Evolutionary conservation across 805 yeast genomes (phyloP), one percentile per base, ranked within the genome.

Genomic region (Candida dendrica): DNA sequence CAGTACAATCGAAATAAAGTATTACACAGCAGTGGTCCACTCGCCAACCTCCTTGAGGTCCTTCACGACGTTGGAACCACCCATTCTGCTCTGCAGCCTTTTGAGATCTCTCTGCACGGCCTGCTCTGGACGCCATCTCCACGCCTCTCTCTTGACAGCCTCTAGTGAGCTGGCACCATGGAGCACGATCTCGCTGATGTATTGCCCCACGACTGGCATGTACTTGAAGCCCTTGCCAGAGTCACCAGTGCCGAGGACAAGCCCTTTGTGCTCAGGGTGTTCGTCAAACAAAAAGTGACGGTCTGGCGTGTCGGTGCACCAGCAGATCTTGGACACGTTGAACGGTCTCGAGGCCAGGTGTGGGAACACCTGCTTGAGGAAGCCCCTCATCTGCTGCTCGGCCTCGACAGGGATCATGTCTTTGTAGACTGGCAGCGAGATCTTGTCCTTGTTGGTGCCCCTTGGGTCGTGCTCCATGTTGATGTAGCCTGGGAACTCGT

Each of bases 401-500:
- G 69, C 65, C 37, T 60, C 67, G 11, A 37, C 29, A 11, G 69
- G 69, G n/a, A 64, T 45, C 27, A 52, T 49, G 11, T 55, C 40
- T 37, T 46, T 55, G 44, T 61, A 59, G 2, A 53, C 22, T 14
- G 69, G 69, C n/a, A 58, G 39, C 3, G 68, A 63, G 11, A 47
- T 37, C 40, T 41, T 41, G 36, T 22, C 6, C 19, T 27, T 37
- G 38, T 30, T 8, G 8, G 4, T 27, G 4, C 30, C n/a, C 13
- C 4, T 27, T 34, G 15, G 26, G 15, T 38, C 20, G 3, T 20
- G 10, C 11, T 47, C 43, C 30, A 46, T 32, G 46, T 64, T 57
- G 40, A 61, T 59, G 40, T 60, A 64, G 6, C 70, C 69, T 9
- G 69, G 68, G 39, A 64, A 65, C 47, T 67, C 71, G 43, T 66